These are phyloP conservation scores for Penicillium sp. DNA, from an alignment of 2,329 filamentous ascomycete genomes.

Conservation along the genomic window DNA sequence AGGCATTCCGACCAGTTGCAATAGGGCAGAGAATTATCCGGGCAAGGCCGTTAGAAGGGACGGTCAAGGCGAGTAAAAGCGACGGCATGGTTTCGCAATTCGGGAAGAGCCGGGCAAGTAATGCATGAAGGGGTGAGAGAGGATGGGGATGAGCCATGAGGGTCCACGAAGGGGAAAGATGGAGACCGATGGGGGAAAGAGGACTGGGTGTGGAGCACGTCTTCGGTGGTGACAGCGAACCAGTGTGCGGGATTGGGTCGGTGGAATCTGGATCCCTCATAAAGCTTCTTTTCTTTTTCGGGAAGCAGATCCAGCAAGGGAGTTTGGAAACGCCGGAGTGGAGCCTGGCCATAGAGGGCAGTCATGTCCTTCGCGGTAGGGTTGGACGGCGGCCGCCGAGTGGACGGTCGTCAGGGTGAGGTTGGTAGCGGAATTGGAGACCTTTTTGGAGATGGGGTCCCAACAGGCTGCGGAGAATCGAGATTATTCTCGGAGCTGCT, in stretches of 20 bases:
- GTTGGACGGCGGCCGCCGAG: slow-evolving; percentile 1
- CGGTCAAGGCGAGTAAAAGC: slow-evolving; percentile 23
- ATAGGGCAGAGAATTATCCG: slow-evolving; percentile 34
- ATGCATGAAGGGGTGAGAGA: slow-evolving; percentile 3
- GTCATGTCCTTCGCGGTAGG: not conserved
- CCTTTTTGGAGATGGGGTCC: not conserved
- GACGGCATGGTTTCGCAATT: slow-evolving; percentile 24
- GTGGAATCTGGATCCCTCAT: slow-evolving; percentile 27
- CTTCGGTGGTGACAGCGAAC: slow-evolving; percentile 32
- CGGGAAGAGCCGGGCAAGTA: slow-evolving; percentile 32
- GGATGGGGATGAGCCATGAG: slow-evolving; percentile 13
- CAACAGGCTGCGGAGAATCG: slow-evolving; percentile 15
- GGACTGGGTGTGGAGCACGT: slow-evolving; percentile 15
- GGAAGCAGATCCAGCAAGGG: slow-evolving; percentile 28
- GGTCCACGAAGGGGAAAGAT: slow-evolving; percentile 6
- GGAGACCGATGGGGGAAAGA: slow-evolving; percentile 12
- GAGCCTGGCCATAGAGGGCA: not conserved
- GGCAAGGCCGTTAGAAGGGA: slow-evolving; percentile 18
- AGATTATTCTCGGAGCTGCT: slow-evolving; percentile 5
- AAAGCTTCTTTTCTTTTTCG: slow-evolving; percentile 24
- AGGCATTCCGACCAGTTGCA: slow-evolving; percentile 53
- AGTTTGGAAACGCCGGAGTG: slow-evolving; percentile 18
- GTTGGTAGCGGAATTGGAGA: not conserved
- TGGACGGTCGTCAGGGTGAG: not conserved
- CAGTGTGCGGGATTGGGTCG: slow-evolving; percentile 20